Conservation (phyloP, 352 stramenopile genomes). For the Phytopythium kandeliae region DNA sequence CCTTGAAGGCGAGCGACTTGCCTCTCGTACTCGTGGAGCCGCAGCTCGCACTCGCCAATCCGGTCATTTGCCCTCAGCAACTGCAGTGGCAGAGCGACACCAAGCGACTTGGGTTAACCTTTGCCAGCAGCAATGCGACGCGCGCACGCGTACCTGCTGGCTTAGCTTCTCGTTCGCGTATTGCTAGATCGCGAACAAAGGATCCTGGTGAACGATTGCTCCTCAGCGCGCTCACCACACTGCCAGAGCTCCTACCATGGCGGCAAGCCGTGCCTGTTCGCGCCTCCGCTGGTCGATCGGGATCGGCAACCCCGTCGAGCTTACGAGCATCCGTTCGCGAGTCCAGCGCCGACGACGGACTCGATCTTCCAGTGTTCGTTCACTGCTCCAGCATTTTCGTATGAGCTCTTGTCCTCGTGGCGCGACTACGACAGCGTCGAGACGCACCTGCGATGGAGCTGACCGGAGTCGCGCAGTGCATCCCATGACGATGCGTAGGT, state of each 20-base stretch:
- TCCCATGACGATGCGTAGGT: conserved; percentile 34
- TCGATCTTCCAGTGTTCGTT: conserved; percentile 23
- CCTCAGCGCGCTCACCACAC: background rate
- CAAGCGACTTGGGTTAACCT: no score
- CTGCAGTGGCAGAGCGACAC: no score
- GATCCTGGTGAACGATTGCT: background rate
- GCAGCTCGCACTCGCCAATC: conserved; percentile 42
- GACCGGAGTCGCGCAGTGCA: conserved; percentile 18
- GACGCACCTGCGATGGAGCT: conserved; percentile 17
- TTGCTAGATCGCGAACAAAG: conserved; percentile 22
- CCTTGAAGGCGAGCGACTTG: conserved; percentile 36
- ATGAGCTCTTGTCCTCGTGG: background rate
- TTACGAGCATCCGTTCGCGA: conserved; percentile 45
- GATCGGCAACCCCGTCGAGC: conserved; percentile 22
- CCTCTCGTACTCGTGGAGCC: conserved; percentile 36
- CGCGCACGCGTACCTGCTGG: conserved; percentile 32
- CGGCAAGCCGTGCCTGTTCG: conserved; percentile 22
- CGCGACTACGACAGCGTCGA: background rate
- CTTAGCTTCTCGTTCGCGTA: conserved; percentile 54
- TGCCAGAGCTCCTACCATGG: conserved; percentile 23
- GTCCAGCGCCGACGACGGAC: conserved; percentile 54
- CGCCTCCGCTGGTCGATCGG: conserved; percentile 20
- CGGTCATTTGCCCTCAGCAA: conserved; percentile 40
- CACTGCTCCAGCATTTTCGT: conserved; percentile 11
- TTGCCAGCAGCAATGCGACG: background rate